Conservation (phyloP, 2,329 filamentous ascomycete genomes). For the Lachnellula arida region DNA sequence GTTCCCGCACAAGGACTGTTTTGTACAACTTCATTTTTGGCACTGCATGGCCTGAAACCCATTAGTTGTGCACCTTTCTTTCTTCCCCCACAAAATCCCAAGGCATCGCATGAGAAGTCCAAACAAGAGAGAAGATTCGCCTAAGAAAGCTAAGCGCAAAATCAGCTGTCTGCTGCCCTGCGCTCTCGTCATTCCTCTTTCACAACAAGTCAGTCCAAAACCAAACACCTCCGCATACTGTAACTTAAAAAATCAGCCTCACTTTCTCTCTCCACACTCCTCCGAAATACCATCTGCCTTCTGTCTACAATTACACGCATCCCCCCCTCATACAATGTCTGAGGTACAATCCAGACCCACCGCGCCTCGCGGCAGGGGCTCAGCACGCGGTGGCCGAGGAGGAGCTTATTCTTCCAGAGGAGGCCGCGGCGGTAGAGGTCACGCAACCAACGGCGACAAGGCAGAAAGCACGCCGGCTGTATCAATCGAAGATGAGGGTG, state of each 20-base stretch:
- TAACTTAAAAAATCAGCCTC: constrained; percentile 13
- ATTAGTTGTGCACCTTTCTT: background rate
- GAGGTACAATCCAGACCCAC: constrained; percentile 83
- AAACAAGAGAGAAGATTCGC: too few relatives aligned
- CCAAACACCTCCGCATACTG: constrained; percentile 6
- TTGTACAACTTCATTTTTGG: background rate
- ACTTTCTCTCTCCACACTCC: constrained; percentile 6
- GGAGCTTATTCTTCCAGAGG: constrained; percentile 62
- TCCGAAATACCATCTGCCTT: constrained; percentile 14
- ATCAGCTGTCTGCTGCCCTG: background rate
- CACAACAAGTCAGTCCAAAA: constrained; percentile 11
- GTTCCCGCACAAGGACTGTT: background rate
- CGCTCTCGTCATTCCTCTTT: constrained; percentile 14
- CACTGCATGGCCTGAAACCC: background rate
- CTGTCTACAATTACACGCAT: constrained; percentile 17
- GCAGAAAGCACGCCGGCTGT: constrained; percentile 53
- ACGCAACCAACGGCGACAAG: constrained; percentile 70
- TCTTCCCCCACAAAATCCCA: background rate
- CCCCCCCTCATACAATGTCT: constrained; percentile 61
- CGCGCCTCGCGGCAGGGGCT: constrained; percentile 84
- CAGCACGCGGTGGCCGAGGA: constrained; percentile 78
- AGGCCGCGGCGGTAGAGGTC: constrained; percentile 62
- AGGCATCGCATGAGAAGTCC: background rate
- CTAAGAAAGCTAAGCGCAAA: too few relatives aligned
- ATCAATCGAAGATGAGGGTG: constrained; percentile 74